These are phyloP conservation scores for Kwoniella europaea DNA, from an alignment of 768 basidiomycete genomes.

Conservation along the genomic window DNA sequence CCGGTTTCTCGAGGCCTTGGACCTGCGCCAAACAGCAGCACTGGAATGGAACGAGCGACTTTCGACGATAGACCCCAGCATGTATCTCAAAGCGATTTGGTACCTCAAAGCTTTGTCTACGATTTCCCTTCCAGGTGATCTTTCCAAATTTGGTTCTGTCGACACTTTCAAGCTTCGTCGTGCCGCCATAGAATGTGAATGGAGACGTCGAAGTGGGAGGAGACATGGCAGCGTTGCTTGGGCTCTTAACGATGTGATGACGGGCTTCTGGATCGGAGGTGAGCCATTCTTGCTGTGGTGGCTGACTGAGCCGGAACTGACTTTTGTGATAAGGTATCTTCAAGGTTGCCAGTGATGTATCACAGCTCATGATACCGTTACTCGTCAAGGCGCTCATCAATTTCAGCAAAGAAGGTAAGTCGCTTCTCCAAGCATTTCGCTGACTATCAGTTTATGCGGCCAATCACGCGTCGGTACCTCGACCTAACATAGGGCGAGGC, in stretches of 20 bases:
- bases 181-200: constrained; percentile 59
- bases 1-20: constrained; percentile 67
- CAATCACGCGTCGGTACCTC: constrained; percentile 25
- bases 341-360: constrained; percentile 54
- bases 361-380: constrained; percentile 49
- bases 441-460: constrained; percentile 42
- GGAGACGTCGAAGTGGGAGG: constrained; percentile 32
- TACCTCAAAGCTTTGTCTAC: constrained; percentile 61
- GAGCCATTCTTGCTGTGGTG: background rate
- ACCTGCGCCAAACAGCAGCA: constrained; percentile 62
- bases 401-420: constrained; percentile 42
- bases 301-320: background rate
- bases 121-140: constrained; percentile 49
- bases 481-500: constrained; percentile 52
- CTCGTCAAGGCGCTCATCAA: constrained; percentile 59
- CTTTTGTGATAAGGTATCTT: constrained; percentile 32
- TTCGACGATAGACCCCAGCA: constrained; percentile 47
- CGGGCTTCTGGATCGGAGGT: constrained; percentile 53
- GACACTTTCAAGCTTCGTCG: constrained; percentile 57
- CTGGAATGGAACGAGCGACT: constrained; percentile 66
- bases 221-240: constrained; percentile 36
- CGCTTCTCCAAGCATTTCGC: background rate
- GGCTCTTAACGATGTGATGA: constrained; percentile 50
- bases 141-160: constrained; percentile 19
- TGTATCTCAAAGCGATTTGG: constrained; percentile 41